Conservation (phyloP, 805 yeast genomes). For the Ogataea neopini region DNA sequence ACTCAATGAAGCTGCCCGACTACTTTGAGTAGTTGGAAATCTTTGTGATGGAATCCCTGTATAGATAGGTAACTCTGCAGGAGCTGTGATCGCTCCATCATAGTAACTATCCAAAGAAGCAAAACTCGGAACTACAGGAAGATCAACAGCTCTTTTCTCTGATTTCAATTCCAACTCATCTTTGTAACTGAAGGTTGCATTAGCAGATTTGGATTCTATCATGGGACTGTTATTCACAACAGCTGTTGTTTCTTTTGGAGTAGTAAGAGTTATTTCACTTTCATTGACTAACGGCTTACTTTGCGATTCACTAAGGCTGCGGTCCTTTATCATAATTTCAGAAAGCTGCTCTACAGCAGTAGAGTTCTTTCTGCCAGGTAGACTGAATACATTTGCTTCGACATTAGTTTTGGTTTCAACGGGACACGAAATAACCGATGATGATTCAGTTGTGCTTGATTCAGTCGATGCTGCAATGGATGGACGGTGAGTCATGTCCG, state of each 20-base stretch:
- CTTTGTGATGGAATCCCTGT: slow-evolving; percentile 17
- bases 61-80: slow-evolving; percentile 6
- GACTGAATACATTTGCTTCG: slow-evolving; percentile 21
- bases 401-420: slow-evolving; percentile 26
- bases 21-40: slow-evolving; percentile 8
- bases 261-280: slow-evolving; percentile 17
- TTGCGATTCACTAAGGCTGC: slow-evolving; percentile 5
- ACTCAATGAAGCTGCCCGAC: slow-evolving; percentile 6
- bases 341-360: slow-evolving; percentile 25
- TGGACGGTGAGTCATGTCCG: slow-evolving; percentile 11
- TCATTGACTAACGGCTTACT: slow-evolving; percentile 9
- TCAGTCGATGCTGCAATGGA: slow-evolving; percentile 27
- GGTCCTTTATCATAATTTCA: slow-evolving; percentile 21
- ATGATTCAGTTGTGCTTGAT: slow-evolving; percentile 36
- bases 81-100: slow-evolving; percentile 26
- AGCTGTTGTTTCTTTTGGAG: slow-evolving; percentile 1
- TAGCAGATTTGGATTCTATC: not conserved
- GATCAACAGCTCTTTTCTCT: slow-evolving; percentile 10
- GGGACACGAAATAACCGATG: slow-evolving; percentile 29
- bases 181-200: slow-evolving; percentile 23
- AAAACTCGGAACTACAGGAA: slow-evolving; percentile 72
- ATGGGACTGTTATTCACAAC: not conserved
- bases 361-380: slow-evolving; percentile 16
- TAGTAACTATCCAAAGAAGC: slow-evolving; percentile 75
- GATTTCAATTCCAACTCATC: slow-evolving; percentile 20